A percentile compares a stretch with the other conserved stretches of the same genome.
Conservation (phyloP, 2,329 filamentous ascomycete species). For the Magnaporthiopsis poae region DNA sequence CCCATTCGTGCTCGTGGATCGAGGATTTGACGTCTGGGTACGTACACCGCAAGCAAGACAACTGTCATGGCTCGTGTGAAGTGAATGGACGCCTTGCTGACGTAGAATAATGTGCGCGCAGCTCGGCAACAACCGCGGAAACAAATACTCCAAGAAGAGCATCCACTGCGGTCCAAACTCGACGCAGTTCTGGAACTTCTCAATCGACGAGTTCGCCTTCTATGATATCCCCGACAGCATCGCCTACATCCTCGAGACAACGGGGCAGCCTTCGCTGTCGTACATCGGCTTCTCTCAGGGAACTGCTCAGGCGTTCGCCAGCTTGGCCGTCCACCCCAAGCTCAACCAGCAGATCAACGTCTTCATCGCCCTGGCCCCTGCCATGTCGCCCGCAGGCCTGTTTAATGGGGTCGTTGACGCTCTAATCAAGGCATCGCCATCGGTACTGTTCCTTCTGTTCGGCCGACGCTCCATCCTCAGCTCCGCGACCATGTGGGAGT, state of each 20-base stretch:
- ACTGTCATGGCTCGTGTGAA: not conserved
- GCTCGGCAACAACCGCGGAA: constrained; percentile 94
- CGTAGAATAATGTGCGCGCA: constrained; percentile 20
- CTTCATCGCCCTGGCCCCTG: constrained; percentile 89
- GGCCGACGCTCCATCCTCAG: constrained; percentile 83
- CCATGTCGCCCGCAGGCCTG: constrained; percentile 88
- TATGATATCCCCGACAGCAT: constrained; percentile 95
- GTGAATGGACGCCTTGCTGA: not conserved
- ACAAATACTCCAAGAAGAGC: constrained; percentile 98
- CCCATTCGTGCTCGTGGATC: constrained; percentile 79
- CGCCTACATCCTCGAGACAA: constrained; percentile 77
- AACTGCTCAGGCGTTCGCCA: constrained; percentile 91
- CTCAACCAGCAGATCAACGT: constrained; percentile 90
- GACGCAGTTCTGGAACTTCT: constrained; percentile 87
- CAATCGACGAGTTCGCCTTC: constrained; percentile 96
- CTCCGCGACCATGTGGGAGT: constrained; percentile 94
- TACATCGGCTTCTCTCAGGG: constrained; percentile 98
- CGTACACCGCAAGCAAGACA: constrained; percentile 20
- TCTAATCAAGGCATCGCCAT: constrained; percentile 83
- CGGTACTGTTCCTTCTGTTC: constrained; percentile 86
- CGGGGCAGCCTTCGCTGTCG: constrained; percentile 71
- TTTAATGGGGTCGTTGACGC: constrained; percentile 86
- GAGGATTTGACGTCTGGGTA: constrained; percentile 92
- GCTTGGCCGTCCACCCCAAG: constrained; percentile 80
- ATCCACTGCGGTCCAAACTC: constrained; percentile 65